Conservation (phyloP, 805 yeast species). For the Candida glaebosa region DNA sequence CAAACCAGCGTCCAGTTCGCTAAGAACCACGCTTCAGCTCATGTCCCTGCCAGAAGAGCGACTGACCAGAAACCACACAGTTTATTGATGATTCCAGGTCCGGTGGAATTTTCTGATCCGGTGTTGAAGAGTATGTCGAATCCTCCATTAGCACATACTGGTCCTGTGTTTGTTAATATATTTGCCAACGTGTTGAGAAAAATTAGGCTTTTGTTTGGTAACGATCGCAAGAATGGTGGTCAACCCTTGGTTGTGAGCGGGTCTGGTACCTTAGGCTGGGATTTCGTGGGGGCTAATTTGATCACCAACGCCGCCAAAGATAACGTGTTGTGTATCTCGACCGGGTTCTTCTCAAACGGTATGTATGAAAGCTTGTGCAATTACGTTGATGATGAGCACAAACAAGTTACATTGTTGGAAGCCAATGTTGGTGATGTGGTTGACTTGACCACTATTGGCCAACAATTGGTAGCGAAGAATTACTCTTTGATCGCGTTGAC, state of each 20-base stretch:
- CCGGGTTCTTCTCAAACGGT: conserved; percentile 8
- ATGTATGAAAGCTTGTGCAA: conserved; percentile 7
- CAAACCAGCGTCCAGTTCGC: background rate
- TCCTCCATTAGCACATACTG: conserved; percentile 8
- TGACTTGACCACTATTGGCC: conserved; percentile 4
- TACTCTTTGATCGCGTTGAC: conserved; percentile 6
- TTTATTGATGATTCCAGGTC: conserved; percentile 9
- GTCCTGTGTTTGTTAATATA: conserved; percentile 7
- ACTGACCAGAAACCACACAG: conserved; percentile 2
- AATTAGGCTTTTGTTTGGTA: conserved; percentile 7
- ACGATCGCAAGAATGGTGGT: conserved; percentile 6
- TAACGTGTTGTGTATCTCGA: conserved; percentile 9
- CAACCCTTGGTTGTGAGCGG: conserved; percentile 8
- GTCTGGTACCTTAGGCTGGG: conserved; percentile 11
- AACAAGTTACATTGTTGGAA: conserved; percentile 6
- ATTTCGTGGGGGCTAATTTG: conserved; percentile 8
- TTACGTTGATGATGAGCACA: conserved; percentile 8
- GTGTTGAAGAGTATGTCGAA: conserved; percentile 7
- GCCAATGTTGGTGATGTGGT: conserved; percentile 6
- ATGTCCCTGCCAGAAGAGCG: background rate
- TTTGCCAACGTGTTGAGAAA: conserved; percentile 6
- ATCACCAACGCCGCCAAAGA: conserved; percentile 12
- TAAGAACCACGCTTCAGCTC: background rate
- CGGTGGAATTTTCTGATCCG: conserved; percentile 7
- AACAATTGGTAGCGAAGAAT: conserved; percentile 1